Evolutionary conservation across 768 basidiomycete species (phyloP).

Genomic region (Mycena maculata): DNA sequence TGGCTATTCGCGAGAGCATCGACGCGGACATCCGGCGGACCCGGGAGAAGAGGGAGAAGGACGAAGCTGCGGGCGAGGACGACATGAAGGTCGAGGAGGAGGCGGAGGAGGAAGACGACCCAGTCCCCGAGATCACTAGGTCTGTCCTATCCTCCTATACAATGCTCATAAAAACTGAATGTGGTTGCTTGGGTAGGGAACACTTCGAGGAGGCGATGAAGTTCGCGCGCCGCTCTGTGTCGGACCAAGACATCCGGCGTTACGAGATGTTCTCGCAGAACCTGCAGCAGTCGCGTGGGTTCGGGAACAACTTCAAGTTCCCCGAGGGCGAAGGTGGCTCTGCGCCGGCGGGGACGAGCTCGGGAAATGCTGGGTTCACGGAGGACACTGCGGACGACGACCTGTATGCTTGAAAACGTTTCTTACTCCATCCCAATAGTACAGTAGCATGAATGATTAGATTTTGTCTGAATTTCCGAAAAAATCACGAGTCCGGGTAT

Average conservation of each 20-base stretch:
- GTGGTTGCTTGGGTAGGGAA: constrained; percentile 59
- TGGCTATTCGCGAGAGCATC: constrained; percentile 95
- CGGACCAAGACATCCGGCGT: constrained; percentile 94
- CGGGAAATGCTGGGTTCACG: constrained; percentile 80
- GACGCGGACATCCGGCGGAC: constrained; percentile 87
- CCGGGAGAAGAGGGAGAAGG: constrained; percentile 84
- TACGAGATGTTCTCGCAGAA: constrained; percentile 99
- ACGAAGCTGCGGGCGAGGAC: constrained; percentile 78
- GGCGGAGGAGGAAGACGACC: constrained; percentile 80
- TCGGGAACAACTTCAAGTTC: constrained; percentile 98
- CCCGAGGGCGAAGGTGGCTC: constrained; percentile 73
- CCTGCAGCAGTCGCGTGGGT: constrained; percentile 90
- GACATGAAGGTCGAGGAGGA: constrained; percentile 80
- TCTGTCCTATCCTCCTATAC: constrained; percentile 45
- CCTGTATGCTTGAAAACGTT: constrained; percentile 78
- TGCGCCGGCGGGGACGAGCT: constrained; percentile 51
- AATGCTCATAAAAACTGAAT: constrained; percentile 23
- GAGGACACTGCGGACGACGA: constrained; percentile 93
- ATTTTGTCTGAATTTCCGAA: constrained; percentile 1
- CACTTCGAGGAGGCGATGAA: constrained; percentile 99
- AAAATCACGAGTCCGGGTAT: background rate
- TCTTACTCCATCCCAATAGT: background rate
- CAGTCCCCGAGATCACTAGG: constrained; percentile 89
- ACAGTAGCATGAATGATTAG: constrained; percentile 23
- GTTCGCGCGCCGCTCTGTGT: constrained; percentile 96